These are phyloP conservation scores for Prosopis cineraria DNA, from an alignment of 306 rosid species.

Conservation along the genomic window DNA sequence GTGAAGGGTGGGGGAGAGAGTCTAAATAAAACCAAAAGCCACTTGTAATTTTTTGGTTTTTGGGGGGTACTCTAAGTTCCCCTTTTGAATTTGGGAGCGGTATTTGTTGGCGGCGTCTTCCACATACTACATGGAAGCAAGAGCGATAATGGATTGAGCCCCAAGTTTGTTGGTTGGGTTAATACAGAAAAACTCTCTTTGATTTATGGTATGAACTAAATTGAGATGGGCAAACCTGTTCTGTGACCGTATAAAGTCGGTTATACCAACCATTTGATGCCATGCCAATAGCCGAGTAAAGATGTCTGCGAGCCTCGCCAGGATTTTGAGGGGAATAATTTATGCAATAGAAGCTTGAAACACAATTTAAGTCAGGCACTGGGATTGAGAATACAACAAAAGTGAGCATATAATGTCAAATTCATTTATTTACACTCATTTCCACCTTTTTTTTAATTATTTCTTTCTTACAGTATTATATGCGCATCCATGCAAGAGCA, in stretches of 20 bases:
- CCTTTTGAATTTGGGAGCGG: conserved; percentile 68
- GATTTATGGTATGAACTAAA: not conserved
- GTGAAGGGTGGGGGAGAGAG: too few species aligned
- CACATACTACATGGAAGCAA: conserved; percentile 53
- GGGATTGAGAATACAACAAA: not conserved
- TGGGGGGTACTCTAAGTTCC: conserved; percentile 19
- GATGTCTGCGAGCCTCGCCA: conserved; percentile 71
- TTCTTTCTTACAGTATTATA: not conserved
- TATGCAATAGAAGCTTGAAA: conserved; percentile 77
- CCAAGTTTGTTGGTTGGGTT: not conserved
- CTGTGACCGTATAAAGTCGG: conserved; percentile 84
- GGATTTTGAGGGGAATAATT: conserved; percentile 77
- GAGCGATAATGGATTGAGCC: not conserved
- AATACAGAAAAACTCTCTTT: not conserved
- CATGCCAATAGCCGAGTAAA: conserved; percentile 89
- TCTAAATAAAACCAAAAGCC: too few species aligned
- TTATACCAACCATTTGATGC: conserved; percentile 88
- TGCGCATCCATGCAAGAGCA: too few species aligned
- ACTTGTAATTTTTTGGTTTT: too few species aligned
- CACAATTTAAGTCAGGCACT: not conserved
- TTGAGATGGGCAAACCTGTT: conserved; percentile 60
- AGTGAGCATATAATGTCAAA: not conserved
- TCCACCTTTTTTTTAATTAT: not conserved
- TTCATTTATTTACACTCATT: not conserved
- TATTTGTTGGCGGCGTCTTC: conserved; percentile 71